Evolutionary conservation across 805 yeast genomes (phyloP), one percentile per base, ranked within the genome.

Genomic region (Zygosaccharomyces bisporus): DNA sequence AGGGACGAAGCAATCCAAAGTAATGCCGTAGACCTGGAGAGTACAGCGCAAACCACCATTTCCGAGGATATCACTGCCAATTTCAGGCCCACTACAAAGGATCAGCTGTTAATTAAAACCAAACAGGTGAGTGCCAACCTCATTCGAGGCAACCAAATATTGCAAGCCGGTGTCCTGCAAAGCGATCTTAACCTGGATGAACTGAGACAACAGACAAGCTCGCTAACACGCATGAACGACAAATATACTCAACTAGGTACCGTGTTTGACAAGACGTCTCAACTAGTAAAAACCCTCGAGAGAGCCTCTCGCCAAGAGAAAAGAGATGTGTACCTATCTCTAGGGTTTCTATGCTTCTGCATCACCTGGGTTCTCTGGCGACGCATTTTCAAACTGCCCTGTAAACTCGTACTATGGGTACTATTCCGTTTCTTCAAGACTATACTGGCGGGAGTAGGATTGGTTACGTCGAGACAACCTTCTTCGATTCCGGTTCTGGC

Each of bases 371-470:
- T 65, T 3, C 41, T 65, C 4, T 65, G 68, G 68, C 50, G 67
- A 27, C 60, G 70, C 35, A 51, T 65, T 4, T 57, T 65, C 44
- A 62, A 56, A 41, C 40, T 57, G 14, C 70, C 70, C 1, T 50
- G 57, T 5, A 64, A 59, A 40, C 35, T 65, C 13, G 41, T 44
- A 2, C 27, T 65, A 7, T 65, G 68, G 68, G 18, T 63, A 9
- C 39, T 56, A 36, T 65, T 65, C 53, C 56, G 56, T 21, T 61
- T 64, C 36, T 64, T 73, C 51, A 77, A 73, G 50, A 60, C 57
- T 3, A 52, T 62, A 4, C 43, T 65, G 25, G 41, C 51, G 7
- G 41, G 62, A 2, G 37, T 57, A 1, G 68, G 68, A 6, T 44
- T 62, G 8, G 55, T 57, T 4, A 50, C 47, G 27, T 43, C 41